A percentile compares a stretch with the other conserved stretches of the same genome.
phyloP scores from a whole-genome alignment of 2,329 filamentous ascomycete genomes.

The Paecilomyces dactylethromorphus region DNA sequence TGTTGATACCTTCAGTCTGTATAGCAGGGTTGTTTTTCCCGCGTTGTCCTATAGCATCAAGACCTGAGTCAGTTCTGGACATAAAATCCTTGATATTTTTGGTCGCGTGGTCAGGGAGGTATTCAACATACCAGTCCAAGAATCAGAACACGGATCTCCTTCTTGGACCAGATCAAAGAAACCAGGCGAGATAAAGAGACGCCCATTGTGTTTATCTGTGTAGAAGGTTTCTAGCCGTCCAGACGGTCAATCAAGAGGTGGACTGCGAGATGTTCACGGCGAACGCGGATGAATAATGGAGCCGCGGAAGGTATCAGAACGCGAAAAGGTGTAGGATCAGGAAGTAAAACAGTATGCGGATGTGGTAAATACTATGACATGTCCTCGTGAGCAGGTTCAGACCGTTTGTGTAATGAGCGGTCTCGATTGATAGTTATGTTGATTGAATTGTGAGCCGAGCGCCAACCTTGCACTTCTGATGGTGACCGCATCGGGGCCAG shows the following conservation, averaged over 20 bases:
- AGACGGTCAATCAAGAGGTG: neutral
- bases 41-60: conserved; percentile 71
- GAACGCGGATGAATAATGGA: neutral
- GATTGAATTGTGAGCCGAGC: neutral
- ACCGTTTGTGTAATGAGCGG: neutral
- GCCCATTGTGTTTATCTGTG: conserved; percentile 40
- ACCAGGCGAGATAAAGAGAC: conserved; percentile 53
- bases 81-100: conserved; percentile 12
- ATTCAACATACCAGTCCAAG: conserved; percentile 70
- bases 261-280: conserved; percentile 1
- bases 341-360: neutral
- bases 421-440: neutral
- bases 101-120: conserved; percentile 4
- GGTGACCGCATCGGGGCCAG: conserved; percentile 5
- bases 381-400: neutral
- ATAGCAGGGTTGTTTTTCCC: conserved; percentile 93
- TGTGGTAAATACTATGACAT: neutral
- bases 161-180: conserved; percentile 82
- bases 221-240: neutral
- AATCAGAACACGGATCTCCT: conserved; percentile 95
- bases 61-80: conserved; percentile 5
- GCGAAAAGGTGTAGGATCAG: neutral
- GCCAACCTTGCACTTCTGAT: neutral
- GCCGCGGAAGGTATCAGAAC: neutral
- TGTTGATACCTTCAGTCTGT: conserved; percentile 77